phyloP scores from a whole-genome alignment of 345 rosid species.

The Gossypium sturtianum region DNA sequence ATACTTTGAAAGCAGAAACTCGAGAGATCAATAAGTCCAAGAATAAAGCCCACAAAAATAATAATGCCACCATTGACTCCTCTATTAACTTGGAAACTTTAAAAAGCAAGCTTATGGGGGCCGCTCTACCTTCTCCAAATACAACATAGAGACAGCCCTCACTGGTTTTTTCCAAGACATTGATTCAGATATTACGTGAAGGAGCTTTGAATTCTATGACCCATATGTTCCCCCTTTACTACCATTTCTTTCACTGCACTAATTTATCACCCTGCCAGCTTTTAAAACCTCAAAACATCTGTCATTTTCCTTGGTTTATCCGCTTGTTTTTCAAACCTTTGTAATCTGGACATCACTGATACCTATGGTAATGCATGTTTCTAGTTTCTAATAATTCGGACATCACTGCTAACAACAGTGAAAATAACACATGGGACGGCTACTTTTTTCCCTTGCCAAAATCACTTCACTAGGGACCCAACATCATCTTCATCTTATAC shows the following conservation, averaged over 20 bases:
- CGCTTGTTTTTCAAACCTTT: not conserved
- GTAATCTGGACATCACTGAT: not conserved
- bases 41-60: not conserved
- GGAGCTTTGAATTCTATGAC: not conserved
- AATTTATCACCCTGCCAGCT: not conserved
- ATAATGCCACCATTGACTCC: not conserved
- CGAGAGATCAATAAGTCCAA: not conserved
- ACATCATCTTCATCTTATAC: not conserved
- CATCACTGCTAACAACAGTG: constrained; percentile 6
- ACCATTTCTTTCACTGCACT: not conserved
- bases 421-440: constrained; percentile 6
- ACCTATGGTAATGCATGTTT: constrained; percentile 4
- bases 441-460: not conserved
- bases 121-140: not conserved
- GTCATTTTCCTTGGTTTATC: not conserved
- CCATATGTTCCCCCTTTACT: not conserved
- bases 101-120: not conserved
- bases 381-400: constrained; percentile 5
- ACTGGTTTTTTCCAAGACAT: not conserved
- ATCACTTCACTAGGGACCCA: constrained; percentile 3
- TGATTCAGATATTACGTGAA: not conserved
- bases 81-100: not conserved
- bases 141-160: constrained; percentile 8
- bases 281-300: not conserved
- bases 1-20: constrained; percentile 2